Evolutionary conservation across 306 rosid genomes (phyloP).

Genomic region (Betula pendula): DNA sequence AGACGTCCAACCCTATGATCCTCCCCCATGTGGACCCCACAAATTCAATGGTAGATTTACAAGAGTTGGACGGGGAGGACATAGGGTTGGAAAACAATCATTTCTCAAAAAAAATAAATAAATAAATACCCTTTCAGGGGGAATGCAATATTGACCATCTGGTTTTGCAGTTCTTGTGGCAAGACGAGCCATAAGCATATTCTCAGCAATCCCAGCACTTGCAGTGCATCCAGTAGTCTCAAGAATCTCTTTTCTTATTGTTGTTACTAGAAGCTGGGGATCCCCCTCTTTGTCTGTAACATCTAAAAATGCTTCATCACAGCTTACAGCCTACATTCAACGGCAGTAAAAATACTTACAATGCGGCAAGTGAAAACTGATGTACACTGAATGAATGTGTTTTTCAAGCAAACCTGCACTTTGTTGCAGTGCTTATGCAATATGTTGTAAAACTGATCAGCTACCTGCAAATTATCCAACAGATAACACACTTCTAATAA

Average conservation of each 20-base stretch:
- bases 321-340: conserved; percentile 84
- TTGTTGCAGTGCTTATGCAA: conserved; percentile 75
- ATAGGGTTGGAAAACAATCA: too few relatives aligned
- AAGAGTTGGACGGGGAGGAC: too few relatives aligned
- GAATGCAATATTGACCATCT: conserved; percentile 81
- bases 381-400: conserved; percentile 22
- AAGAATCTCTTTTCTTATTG: conserved; percentile 71
- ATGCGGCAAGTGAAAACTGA: conserved; percentile 14
- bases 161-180: conserved; percentile 97
- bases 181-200: conserved; percentile 95
- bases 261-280: conserved; percentile 68
- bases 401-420: conserved; percentile 74
- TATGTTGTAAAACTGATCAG: conserved; percentile 80
- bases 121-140: conserved; percentile 56
- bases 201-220: conserved; percentile 83
- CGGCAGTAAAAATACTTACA: conserved; percentile 20
- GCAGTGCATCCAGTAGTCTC: conserved; percentile 83
- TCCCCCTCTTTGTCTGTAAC: conserved; percentile 59
- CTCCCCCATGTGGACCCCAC: too few relatives aligned
- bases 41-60: too few relatives aligned
- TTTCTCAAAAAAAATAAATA: too few relatives aligned
- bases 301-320: conserved; percentile 94
- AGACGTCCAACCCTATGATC: too few relatives aligned
- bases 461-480: conserved; percentile 68
- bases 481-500: conserved; percentile 6